These are phyloP conservation scores for Chrysophaeum taylorii DNA, from an alignment of 352 stramenopile species.

Conservation along the genomic window DNA sequence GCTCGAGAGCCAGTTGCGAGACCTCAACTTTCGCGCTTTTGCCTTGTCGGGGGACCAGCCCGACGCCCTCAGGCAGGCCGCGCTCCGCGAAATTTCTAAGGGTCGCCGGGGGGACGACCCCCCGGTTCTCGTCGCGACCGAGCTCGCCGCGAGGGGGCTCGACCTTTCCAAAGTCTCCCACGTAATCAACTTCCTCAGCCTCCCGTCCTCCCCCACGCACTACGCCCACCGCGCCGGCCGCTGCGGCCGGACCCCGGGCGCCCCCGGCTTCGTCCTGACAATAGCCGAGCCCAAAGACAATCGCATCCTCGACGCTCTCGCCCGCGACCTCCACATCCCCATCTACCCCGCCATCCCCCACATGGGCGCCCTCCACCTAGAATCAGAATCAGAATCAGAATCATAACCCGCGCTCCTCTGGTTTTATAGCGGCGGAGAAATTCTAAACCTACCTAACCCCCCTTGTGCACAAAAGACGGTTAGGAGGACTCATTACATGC, in stretches of 20 bases:
- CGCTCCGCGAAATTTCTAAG: not conserved
- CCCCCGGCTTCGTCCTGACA: not conserved
- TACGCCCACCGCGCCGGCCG: slow-evolving; percentile 14
- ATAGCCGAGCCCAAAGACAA: not conserved
- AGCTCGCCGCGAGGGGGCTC: not conserved
- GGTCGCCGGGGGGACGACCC: not conserved
- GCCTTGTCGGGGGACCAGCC: not conserved
- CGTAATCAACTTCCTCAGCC: slow-evolving; percentile 2
- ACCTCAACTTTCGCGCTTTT: not conserved
- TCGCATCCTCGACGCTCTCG: not conserved
- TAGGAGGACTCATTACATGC: too few relatives aligned
- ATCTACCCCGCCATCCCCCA: too few relatives aligned
- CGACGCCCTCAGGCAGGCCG: not conserved
- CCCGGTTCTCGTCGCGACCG: slow-evolving; percentile 8
- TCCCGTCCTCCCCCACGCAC: not conserved
- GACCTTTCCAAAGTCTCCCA: not conserved
- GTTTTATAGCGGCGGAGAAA: too few relatives aligned
- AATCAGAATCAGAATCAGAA: too few relatives aligned
- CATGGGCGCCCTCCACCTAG: too few relatives aligned
- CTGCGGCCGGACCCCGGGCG: not conserved
- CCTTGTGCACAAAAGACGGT: too few relatives aligned
- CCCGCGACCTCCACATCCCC: not conserved
- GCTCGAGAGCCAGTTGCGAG: not conserved
- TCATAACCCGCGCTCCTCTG: too few relatives aligned
- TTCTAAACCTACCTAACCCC: too few relatives aligned